Conservation (phyloP, 306 rosid species). For the Abrus precatorius region DNA sequence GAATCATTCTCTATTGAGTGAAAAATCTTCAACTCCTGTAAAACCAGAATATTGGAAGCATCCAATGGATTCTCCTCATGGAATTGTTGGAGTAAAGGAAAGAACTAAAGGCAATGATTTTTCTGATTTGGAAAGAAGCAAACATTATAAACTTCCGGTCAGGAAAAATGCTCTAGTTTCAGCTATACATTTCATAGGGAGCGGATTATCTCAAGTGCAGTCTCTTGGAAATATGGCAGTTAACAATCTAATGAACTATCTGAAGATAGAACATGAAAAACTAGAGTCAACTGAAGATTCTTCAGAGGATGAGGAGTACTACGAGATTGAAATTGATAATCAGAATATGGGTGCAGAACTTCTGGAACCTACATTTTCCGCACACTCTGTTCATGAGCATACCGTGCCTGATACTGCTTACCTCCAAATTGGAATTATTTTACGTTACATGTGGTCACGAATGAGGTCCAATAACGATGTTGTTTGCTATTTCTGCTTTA, state of each 20-base stretch:
- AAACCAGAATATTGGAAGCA: conserved; percentile 55
- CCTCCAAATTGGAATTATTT: conserved; percentile 79
- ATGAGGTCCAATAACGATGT: conserved; percentile 89
- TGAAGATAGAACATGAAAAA: conserved; percentile 70
- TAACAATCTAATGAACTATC: conserved; percentile 70
- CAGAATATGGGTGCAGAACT: conserved; percentile 60
- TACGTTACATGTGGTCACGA: conserved; percentile 80
- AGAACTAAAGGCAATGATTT: conserved; percentile 42
- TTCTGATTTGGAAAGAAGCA: conserved; percentile 54
- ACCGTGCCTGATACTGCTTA: conserved; percentile 61
- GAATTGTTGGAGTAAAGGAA: conserved; percentile 62
- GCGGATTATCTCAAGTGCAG: conserved; percentile 83
- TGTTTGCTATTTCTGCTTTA: conserved; percentile 90
- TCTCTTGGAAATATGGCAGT: conserved; percentile 87
- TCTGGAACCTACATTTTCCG: conserved; percentile 75
- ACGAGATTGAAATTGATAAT: conserved; percentile 89
- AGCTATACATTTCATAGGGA: conserved; percentile 78
- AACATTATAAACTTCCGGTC: conserved; percentile 50
- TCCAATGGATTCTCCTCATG: conserved; percentile 58
- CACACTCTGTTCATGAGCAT: conserved; percentile 60
- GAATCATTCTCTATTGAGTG: conserved; percentile 59
- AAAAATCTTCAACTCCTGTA: conserved; percentile 53
- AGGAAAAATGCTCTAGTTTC: conserved; percentile 76
- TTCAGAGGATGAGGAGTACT: conserved; percentile 68
- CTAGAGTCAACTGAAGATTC: conserved; percentile 63